Evolutionary conservation across 2,329 filamentous ascomycete genomes (phyloP).

Genomic region (Chaetomiaceae sp.): DNA sequence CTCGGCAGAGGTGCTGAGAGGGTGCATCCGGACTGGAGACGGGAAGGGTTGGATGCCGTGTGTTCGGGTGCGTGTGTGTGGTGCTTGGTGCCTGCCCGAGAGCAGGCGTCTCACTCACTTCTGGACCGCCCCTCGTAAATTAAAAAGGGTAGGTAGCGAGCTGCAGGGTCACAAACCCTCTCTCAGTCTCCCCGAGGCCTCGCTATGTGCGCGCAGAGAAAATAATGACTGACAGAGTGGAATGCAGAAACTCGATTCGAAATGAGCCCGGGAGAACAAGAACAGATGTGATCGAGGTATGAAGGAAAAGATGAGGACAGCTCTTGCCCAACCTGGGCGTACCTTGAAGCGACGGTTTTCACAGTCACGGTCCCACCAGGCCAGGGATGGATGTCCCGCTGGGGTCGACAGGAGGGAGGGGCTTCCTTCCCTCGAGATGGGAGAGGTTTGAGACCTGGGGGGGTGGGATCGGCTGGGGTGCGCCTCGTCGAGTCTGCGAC

Average conservation of each 20-base stretch:
- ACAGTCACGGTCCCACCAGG: conserved; percentile 7
- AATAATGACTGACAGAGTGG: background rate
- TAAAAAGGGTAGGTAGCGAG: background rate
- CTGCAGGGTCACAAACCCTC: background rate
- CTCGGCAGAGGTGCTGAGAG: conserved; percentile 5
- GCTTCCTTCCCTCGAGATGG: conserved; percentile 5
- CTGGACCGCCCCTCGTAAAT: background rate
- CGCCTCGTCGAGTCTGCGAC: background rate
- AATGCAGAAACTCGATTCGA: background rate
- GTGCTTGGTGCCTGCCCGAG: background rate
- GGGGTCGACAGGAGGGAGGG: background rate
- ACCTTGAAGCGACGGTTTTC: conserved; percentile 7
- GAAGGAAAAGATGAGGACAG: background rate
- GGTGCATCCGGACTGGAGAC: conserved; percentile 2
- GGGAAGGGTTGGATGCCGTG: background rate
- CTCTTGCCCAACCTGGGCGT: background rate
- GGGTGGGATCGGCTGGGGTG: conserved; percentile 5
- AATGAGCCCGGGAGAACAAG: background rate
- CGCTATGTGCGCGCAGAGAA: background rate
- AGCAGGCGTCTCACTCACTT: too few relatives aligned
- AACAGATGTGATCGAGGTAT: background rate
- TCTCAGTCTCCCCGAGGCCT: background rate
- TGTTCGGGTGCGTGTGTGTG: background rate
- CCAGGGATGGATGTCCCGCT: background rate
- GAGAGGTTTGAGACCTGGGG: background rate